A percentile compares a stretch with the other conserved stretches of the same genome.
Conservation (phyloP, 768 basidiomycete genomes). For the Hirschioporus abietinus region DNA sequence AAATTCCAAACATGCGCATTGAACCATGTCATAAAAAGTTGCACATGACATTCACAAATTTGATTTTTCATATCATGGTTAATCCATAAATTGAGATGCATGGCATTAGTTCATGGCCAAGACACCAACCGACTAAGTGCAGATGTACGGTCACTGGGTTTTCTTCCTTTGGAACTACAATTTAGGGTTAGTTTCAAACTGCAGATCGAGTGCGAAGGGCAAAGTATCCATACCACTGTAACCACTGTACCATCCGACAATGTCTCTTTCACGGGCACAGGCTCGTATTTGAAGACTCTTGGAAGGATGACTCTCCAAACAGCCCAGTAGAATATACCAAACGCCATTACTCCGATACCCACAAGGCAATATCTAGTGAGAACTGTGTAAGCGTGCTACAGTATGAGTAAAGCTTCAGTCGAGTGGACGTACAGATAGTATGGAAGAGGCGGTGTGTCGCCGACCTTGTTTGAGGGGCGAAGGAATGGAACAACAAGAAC, state of each 20-base stretch:
- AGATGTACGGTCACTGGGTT: too few relatives aligned
- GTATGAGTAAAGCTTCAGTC: background rate
- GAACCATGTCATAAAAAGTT: too few relatives aligned
- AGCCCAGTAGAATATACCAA: constrained; percentile 50
- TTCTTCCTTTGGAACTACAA: too few relatives aligned
- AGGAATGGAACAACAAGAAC: constrained; percentile 55
- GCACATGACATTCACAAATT: too few relatives aligned
- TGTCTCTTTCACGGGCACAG: constrained; percentile 42
- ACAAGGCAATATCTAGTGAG: constrained; percentile 45
- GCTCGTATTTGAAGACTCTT: constrained; percentile 40
- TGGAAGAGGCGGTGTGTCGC: constrained; percentile 56
- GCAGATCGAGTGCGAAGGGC: background rate
- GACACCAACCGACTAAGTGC: too few relatives aligned
- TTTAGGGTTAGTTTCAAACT: too few relatives aligned
- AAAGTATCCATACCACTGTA: constrained; percentile 34
- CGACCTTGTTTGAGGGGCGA: constrained; percentile 45
- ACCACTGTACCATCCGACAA: constrained; percentile 51
- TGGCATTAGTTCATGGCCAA: too few relatives aligned
- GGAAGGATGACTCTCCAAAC: constrained; percentile 48
- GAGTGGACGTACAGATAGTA: constrained; percentile 40
- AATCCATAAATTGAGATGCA: too few relatives aligned
- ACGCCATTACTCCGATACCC: constrained; percentile 41
- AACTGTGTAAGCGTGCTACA: too few relatives aligned
- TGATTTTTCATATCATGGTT: too few relatives aligned
- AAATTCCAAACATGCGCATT: too few relatives aligned